Evolutionary conservation across 2,329 filamentous ascomycete genomes (phyloP).

Genomic region (Hypoxylon sp.): DNA sequence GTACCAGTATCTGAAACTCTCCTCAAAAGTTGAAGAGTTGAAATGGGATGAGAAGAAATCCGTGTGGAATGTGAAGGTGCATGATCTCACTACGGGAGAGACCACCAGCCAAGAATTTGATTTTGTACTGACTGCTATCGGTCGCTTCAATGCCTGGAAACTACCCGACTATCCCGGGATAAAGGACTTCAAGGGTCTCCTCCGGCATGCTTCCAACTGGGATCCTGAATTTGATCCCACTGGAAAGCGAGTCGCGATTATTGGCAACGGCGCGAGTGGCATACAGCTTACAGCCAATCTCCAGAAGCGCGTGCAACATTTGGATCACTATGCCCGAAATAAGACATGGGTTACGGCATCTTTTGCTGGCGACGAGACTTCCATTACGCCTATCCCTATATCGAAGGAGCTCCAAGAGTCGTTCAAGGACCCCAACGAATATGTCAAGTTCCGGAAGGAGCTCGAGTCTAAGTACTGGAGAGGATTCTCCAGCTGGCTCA

Average conservation of each 20-base stretch:
- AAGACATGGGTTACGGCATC: conserved; percentile 77
- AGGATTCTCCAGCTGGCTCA: conserved; percentile 68
- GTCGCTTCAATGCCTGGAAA: conserved; percentile 76
- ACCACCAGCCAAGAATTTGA: conserved; percentile 66
- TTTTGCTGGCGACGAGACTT: conserved; percentile 69
- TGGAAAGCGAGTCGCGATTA: conserved; percentile 69
- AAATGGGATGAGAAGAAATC: conserved; percentile 67
- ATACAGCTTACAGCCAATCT: conserved; percentile 70
- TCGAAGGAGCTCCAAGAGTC: conserved; percentile 66
- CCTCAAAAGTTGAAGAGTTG: conserved; percentile 68
- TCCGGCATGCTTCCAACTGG: conserved; percentile 75
- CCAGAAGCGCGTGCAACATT: conserved; percentile 62
- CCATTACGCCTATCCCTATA: conserved; percentile 69
- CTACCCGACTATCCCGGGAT: conserved; percentile 73
- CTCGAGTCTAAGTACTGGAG: conserved; percentile 70
- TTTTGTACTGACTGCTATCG: conserved; percentile 74
- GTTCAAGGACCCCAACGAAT: conserved; percentile 72
- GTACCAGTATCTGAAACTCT: conserved; percentile 69
- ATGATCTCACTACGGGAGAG: conserved; percentile 58
- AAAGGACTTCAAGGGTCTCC: conserved; percentile 66
- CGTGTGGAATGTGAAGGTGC: conserved; percentile 70
- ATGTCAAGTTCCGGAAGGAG: conserved; percentile 66
- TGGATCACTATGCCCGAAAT: conserved; percentile 76
- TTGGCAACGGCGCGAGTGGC: conserved; percentile 74
- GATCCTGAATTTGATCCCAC: conserved; percentile 64